Evolutionary conservation across 495 filamentous ascomycete genomes (phyloP).

Genomic region (Xylaria grammica): DNA sequence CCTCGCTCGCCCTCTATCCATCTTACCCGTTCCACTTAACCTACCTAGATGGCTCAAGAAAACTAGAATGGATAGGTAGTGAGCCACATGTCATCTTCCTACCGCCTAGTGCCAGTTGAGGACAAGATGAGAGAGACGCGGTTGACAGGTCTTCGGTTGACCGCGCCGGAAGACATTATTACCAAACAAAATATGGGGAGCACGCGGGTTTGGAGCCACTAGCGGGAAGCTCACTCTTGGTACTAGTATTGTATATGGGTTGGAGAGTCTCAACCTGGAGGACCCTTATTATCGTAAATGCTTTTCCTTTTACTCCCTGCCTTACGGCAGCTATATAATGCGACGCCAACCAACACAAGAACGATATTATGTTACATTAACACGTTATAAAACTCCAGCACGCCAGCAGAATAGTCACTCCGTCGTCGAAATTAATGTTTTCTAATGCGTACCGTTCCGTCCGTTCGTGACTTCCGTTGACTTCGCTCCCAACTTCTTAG

Average conservation of each 20-base stretch:
- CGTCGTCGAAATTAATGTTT: not conserved
- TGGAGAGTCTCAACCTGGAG: constrained; percentile 6
- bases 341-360: constrained; percentile 22
- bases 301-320: constrained; percentile 25
- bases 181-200: no score
- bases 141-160: no score
- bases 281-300: constrained; percentile 13
- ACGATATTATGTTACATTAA: constrained; percentile 35
- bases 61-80: no score
- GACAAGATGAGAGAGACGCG: no score
- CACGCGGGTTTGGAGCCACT: no score
- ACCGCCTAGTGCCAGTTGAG: no score
- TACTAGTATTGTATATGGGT: not conserved
- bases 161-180: no score
- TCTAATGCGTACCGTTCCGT: constrained; percentile 36
- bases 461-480: constrained; percentile 31
- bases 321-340: constrained; percentile 36
- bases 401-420: constrained; percentile 2
- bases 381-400: constrained; percentile 18
- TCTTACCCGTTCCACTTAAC: no score
- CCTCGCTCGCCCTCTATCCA: no score
- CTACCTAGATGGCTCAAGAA: no score
- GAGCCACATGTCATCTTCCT: no score
- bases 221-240: no score
- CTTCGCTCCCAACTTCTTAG: constrained; percentile 27